These are phyloP conservation scores for Tolypocladium album DNA, from an alignment of 2,329 filamentous ascomycete species.

Conservation along the genomic window DNA sequence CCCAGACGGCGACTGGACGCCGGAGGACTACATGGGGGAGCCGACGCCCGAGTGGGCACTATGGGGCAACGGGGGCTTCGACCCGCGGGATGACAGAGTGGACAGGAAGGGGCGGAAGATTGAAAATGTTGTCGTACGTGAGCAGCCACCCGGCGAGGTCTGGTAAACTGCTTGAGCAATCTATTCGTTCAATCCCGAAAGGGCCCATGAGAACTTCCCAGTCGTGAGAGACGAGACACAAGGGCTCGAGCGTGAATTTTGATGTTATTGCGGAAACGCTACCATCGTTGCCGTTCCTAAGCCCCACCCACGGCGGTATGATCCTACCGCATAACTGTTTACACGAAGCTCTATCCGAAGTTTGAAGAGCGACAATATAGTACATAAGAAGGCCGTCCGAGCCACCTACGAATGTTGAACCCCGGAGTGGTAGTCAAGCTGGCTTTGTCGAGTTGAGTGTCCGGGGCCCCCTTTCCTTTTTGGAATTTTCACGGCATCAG, in stretches of 20 bases:
- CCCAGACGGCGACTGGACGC: conserved; percentile 59
- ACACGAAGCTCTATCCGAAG: conserved; percentile 29
- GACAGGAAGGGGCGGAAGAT: conserved; percentile 72
- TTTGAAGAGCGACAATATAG: conserved; percentile 27
- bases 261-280: conserved; percentile 18
- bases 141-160: conserved; percentile 13
- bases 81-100: conserved; percentile 79
- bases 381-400: conserved; percentile 19
- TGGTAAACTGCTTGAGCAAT: not conserved
- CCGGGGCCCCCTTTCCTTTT: not conserved
- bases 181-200: not conserved
- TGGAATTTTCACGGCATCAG: not conserved
- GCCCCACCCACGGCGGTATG: conserved; percentile 15
- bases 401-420: conserved; percentile 10
- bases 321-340: conserved; percentile 26
- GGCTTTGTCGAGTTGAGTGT: not conserved
- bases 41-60: conserved; percentile 88
- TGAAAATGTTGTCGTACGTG: conserved; percentile 24
- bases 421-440: not conserved
- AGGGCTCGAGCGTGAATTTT: conserved; percentile 7
- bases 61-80: conserved; percentile 91
- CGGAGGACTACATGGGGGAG: conserved; percentile 82
- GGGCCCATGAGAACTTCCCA: not conserved
- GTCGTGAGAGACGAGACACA: not conserved
- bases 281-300: conserved; percentile 19